Evolutionary conservation across 192 early-diverging fungal species (phyloP), one percentile per base, ranked within the genome.

Genomic region (Dissophora ornata): DNA sequence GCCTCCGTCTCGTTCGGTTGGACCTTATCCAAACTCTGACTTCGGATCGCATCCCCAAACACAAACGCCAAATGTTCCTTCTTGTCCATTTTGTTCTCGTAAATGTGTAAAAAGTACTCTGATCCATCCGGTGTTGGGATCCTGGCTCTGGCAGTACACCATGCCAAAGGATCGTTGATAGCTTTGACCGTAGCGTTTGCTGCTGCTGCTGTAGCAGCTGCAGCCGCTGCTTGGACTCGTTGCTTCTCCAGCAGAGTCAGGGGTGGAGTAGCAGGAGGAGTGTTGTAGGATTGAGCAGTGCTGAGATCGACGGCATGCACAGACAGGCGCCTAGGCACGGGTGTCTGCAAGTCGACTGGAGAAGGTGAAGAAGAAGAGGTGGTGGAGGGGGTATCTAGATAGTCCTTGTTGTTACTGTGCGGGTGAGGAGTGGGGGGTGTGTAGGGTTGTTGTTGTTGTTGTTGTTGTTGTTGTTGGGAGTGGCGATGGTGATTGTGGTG

Each of bases 21-120:
- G 28, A 86, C 50, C 25, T 29, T 47, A 66, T 97, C 92, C 57
- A 97, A 70, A 16, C 88, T 86, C 24, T 58, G 63, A 34, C 88
- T 90, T 10, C 87, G 81, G 52, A 96, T 85, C 48, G 89, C 88
- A 53, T 94, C 86, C 18, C 97, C 96, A 87, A 90, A 97, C 38
- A 97, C 96, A 63, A 97, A 85, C 0, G 97, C 97, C 77, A 98
- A 47, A 68, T 98, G 97, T 75, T 98, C 93, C 79, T 97, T 94
- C 48, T 84, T 80, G 77, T 98, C 96, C 64, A 81, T 79, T 50
- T 85, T 85, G 75, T 95, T 97, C 46, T 87, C 89, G 79, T 95
- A 98, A 25, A 96, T 82, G 55, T 94, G 89, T 57, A 97, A 71
- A 67, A 89, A 91, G 70, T 93, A 90, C 64, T 93, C 89, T 8